Base-by-base conservation (phyloP, 1,284 basidiomycete genomes). In the Cystobasidium sp. region DNA sequence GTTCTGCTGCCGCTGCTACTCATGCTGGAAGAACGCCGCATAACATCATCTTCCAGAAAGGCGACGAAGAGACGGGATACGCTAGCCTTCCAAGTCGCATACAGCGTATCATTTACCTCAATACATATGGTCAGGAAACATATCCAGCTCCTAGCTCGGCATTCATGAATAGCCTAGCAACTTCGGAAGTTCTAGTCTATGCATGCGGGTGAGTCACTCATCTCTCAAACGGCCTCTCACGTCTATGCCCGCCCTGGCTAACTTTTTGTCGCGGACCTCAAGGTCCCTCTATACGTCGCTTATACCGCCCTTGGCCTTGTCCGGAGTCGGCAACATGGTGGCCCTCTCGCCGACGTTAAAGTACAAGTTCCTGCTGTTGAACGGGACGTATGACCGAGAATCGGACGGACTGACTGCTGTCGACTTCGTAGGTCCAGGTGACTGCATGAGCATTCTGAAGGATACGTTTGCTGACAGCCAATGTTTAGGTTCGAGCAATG, bases 341-440 rank as follows among this genome's bases (percentile, higher is more conserved):
- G 92, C 92, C 7, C 85, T 87, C 52, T 94, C 93, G 16, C 83
- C 84, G 3, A 86, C 86, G 8, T 84, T 97, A 16, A 86, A 86
- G 49, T 90, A 89, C 49, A 98, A 97, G 81, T 86, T 97, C 14
- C 83, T 99, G 41, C 86, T 99, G 0, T 83, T 99, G 71, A 99
- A 98, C 81, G 86, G 89, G 16, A 87, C 86, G 75, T 94, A 94
- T 78, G 96, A 99, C 81, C 87, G 96, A 74, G 96, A 99, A 82
- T 97, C 95, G 0, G 86, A 88, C 9, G 91, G 88, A 0, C 96
- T 96, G 82, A 87, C 86, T 1, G 94, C 93, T 0, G 84, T 88
- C 14, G 93, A 97, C 82, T 97, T 78, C 63, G 75, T 78, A 10
- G 73, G 76, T n/a, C 71, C 76, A 18, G 16, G n/a, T 62, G 31